A percentile compares a stretch with the other conserved stretches of the same genome.
Evolutionary conservation across 495 filamentous ascomycete genomes (phyloP).

Genomic region (Penicillium angulare): DNA sequence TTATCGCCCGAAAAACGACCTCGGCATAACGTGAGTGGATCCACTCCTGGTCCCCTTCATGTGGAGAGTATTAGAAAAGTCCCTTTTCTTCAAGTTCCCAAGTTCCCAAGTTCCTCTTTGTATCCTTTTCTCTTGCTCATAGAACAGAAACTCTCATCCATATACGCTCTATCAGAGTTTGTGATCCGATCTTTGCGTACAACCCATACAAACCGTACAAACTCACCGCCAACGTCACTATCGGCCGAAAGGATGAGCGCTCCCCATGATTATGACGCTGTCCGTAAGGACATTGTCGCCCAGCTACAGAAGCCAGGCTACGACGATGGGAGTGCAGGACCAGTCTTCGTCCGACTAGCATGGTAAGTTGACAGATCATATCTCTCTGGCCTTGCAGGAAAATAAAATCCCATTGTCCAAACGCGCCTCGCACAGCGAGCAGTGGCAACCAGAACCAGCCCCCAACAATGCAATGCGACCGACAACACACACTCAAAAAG

Average conservation of each 20-base stretch:
- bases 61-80: conserved; percentile 23
- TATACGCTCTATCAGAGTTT: no score
- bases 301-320: conserved; percentile 58
- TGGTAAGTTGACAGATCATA: conserved; percentile 42
- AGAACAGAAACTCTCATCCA: no score
- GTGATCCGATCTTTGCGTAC: not conserved
- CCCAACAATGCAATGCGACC: no score
- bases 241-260: conserved; percentile 42
- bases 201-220: no score
- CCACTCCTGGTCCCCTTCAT: conserved; percentile 34
- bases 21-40: conserved; percentile 18
- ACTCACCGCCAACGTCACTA: conserved; percentile 10
- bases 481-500: not conserved
- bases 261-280: conserved; percentile 48
- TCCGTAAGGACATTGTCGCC: conserved; percentile 52
- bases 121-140: no score
- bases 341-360: conserved; percentile 60
- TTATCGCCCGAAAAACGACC: conserved; percentile 10
- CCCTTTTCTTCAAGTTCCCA: conserved; percentile 16
- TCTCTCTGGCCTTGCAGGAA: conserved; percentile 2
- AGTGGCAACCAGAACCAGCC: no score
- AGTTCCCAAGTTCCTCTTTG: conserved; percentile 1
- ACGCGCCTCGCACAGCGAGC: no score
- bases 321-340: conserved; percentile 62
- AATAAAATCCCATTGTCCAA: not conserved